Evolutionary conservation across 1,284 basidiomycete genomes (phyloP).

Genomic region (Abortiporus biennis): DNA sequence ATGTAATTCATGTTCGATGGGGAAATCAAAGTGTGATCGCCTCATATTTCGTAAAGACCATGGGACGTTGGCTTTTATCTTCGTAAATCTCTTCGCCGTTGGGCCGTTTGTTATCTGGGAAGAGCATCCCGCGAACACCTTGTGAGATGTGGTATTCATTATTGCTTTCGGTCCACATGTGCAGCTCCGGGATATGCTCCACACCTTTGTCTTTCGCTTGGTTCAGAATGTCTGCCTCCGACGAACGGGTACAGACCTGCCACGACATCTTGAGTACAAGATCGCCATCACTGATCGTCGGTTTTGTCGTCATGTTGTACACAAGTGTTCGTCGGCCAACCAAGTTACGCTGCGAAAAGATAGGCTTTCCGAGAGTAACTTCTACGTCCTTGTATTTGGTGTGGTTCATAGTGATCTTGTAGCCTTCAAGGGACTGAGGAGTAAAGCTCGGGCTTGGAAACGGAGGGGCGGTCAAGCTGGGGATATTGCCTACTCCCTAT

Average conservation of each 20-base stretch:
- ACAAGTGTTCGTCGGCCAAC: conserved; percentile 1
- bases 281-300: background rate
- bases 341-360: conserved; percentile 5
- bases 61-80: conserved; percentile 2
- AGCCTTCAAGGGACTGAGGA: background rate
- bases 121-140: background rate
- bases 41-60: conserved; percentile 6
- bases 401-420: background rate
- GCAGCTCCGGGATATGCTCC: conserved; percentile 6
- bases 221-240: background rate
- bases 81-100: conserved; percentile 3
- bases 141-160: background rate
- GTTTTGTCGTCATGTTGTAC: conserved; percentile 1
- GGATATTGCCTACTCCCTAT: background rate
- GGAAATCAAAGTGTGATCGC: conserved; percentile 2
- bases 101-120: background rate
- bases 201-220: background rate
- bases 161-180: background rate
- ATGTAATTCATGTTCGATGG: conserved; percentile 5
- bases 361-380: background rate
- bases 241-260: background rate
- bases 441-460: background rate
- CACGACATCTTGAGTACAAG: conserved; percentile 5
- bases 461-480: background rate
- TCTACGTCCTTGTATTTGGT: background rate